Base-by-base conservation (phyloP, 345 rosid genomes). In the Triadica sebifera region DNA sequence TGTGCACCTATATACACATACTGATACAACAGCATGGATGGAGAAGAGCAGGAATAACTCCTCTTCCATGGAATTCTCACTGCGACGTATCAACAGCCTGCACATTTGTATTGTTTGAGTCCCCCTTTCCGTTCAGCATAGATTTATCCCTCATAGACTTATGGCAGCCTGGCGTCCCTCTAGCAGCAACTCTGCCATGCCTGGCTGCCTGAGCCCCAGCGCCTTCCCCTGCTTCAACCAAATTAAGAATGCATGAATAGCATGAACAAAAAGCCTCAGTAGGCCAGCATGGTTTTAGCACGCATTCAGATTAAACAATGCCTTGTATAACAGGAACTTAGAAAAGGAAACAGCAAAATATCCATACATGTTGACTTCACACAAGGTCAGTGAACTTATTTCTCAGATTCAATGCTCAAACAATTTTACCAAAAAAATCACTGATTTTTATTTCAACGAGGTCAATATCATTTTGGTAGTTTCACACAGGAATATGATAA, bases 121-220 rank as follows among this genome's bases (percentile, higher is more conserved):
- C 82, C 37, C 70, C 75, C 72, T 70, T 78, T 67, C 65, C 79
- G 12, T 69, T 84, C 53, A 60, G 55, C 81, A 80, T 87, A 29
- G 86, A 67, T 72, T 71, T 75, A 52, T 77, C 86, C 72, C 72
- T 84, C 62, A 67, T 20, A 25, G 73, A 46, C 78, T 80, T 84
- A 62, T 81, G 79, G 50, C 84, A 72, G 60, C 81, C 73, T 0
- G 84, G 79, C 9, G 83, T 75, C 51, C 67, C 82, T 79, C 80
- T 86, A 16, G 74, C 76, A 25, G 76, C 80, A 53, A 78, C 62
- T 80, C 84, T 77, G 29, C 69, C 70, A 3, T 76, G 79, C 82
- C 86, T 83, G 50, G 80, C 70, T 16, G 80, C 47, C 74, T 77
- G 84, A 50, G 75, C 69, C 52, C 83, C 83, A 13, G 75, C 63